Evolutionary conservation across 2,329 filamentous ascomycete species (phyloP).

Genomic region (Malbranchea zuffiana): DNA sequence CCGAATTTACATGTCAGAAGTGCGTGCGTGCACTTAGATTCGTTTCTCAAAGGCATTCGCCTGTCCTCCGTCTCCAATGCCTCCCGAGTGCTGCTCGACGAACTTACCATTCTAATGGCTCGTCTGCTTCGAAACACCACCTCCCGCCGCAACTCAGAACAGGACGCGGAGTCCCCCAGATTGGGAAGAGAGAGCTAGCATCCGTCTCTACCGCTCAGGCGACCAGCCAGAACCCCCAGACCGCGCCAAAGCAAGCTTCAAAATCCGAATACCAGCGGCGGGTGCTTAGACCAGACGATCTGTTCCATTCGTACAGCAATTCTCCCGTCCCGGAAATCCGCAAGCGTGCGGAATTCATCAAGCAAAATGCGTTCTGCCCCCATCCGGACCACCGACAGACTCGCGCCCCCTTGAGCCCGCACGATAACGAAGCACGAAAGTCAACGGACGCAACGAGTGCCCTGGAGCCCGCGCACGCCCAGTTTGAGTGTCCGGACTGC

Average conservation of each 20-base stretch:
- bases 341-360: slow-evolving; percentile 78
- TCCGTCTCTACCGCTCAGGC: slow-evolving; percentile 7
- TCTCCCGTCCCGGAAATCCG: slow-evolving; percentile 85
- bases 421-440: slow-evolving; percentile 53
- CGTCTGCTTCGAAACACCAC: slow-evolving; percentile 22
- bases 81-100: slow-evolving; percentile 1
- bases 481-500: slow-evolving; percentile 93
- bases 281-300: slow-evolving; percentile 60
- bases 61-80: slow-evolving; percentile 18
- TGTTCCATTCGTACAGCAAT: slow-evolving; percentile 84
- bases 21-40: slow-evolving; percentile 29
- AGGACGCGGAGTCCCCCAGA: slow-evolving; percentile 10
- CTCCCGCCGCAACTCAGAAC: slow-evolving; percentile 15
- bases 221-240: not conserved
- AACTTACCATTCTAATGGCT: slow-evolving; percentile 13
- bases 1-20: slow-evolving; percentile 32
- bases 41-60: slow-evolving; percentile 18
- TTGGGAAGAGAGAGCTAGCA: slow-evolving; percentile 14
- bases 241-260: slow-evolving; percentile 8
- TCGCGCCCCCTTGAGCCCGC: slow-evolving; percentile 52
- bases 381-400: slow-evolving; percentile 78
- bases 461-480: slow-evolving; percentile 59
- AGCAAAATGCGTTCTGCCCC: slow-evolving; percentile 84
- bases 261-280: slow-evolving; percentile 9
- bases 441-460: slow-evolving; percentile 35